These are phyloP conservation scores for Xylaria digitata DNA, from an alignment of 2,329 filamentous ascomycete genomes.

Conservation along the genomic window DNA sequence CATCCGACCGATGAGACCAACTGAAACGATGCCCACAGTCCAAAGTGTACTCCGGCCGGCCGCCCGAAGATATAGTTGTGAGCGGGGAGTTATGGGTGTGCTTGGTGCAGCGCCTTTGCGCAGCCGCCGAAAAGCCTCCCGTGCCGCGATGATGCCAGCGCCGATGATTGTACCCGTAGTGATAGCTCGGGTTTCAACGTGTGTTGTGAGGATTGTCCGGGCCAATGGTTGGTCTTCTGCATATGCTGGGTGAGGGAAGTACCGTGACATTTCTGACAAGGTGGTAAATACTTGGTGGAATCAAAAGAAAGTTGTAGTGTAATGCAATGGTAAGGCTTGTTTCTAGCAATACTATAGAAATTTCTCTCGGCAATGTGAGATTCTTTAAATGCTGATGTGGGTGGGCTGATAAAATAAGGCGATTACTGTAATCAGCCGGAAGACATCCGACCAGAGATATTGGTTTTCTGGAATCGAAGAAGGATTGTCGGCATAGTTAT, in stretches of 20 bases:
- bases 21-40: conserved; percentile 57
- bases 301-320: not conserved
- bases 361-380: not conserved
- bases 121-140: conserved; percentile 33
- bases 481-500: not conserved
- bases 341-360: not conserved
- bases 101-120: conserved; percentile 38
- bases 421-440: not conserved
- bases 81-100: conserved; percentile 42
- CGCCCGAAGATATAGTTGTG: conserved; percentile 56
- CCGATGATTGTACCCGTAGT: conserved; percentile 64
- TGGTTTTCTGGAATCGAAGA: not conserved
- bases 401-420: conserved; percentile 3
- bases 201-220: conserved; percentile 66
- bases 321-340: not conserved
- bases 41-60: conserved; percentile 59
- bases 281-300: not conserved
- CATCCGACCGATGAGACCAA: conserved; percentile 64
- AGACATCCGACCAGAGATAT: conserved; percentile 1
- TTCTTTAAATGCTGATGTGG: not conserved
- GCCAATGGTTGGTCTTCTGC: conserved; percentile 71
- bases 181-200: conserved; percentile 68
- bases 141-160: conserved; percentile 53
- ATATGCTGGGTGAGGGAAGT: conserved; percentile 66
- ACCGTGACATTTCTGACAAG: conserved; percentile 63